Evolutionary conservation across 1,284 basidiomycete species (phyloP).

Genomic region (Marasmius tenuissimus): DNA sequence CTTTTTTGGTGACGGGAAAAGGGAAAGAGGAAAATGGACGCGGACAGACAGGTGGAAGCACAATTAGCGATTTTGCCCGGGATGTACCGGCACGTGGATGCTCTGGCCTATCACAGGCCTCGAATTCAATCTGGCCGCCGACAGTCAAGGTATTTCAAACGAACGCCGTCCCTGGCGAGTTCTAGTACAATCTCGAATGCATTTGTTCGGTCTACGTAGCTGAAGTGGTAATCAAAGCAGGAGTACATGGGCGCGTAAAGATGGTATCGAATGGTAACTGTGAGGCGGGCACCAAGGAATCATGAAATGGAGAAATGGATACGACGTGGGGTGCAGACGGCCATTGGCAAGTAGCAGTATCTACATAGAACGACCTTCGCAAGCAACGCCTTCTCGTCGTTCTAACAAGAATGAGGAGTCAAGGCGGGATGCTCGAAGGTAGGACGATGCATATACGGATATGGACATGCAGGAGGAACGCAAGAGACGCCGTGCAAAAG

Average conservation of each 20-base stretch:
- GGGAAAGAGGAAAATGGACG: slow-evolving; percentile 5
- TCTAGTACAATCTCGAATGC: no score
- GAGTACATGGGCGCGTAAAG: background rate
- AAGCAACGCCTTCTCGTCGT: no score
- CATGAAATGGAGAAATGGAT: background rate
- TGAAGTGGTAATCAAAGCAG: background rate
- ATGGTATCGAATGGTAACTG: background rate
- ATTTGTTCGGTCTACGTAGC: no score
- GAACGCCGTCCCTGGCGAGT: no score
- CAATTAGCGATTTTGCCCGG: background rate
- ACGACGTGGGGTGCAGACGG: background rate
- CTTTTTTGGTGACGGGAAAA: slow-evolving; percentile 2
- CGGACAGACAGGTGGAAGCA: slow-evolving; percentile 1
- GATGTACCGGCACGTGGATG: background rate
- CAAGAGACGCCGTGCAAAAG: background rate
- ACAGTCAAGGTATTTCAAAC: no score
- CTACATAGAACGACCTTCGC: no score
- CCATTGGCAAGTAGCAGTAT: no score
- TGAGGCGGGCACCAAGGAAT: background rate
- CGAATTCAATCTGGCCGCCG: background rate
- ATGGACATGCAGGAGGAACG: background rate
- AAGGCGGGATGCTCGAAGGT: background rate
- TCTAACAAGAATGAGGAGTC: background rate
- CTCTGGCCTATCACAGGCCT: slow-evolving; percentile 1
- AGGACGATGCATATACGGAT: no score